Base-by-base conservation (phyloP, 108 stramenopile species). In the Seminavis robusta region DNA sequence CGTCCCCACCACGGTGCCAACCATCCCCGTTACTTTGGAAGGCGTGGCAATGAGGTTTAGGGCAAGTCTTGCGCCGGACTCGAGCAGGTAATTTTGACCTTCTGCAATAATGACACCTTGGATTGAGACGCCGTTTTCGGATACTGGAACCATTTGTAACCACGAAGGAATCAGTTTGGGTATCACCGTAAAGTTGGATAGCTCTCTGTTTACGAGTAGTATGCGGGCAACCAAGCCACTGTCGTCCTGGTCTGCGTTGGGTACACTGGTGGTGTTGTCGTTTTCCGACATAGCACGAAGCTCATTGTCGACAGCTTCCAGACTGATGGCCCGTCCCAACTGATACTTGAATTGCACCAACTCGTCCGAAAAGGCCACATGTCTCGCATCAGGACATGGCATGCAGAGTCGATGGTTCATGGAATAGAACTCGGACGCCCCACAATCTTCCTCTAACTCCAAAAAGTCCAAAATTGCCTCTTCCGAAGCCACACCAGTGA, bases 401-500 rank as follows among this genome's bases (percentile, higher is more conserved):
- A 40, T 39, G 33, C 32, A 56, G 4, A 54, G 38, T 0, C 21
- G 26, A 20, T 61, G 61, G 38, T n/a, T 40, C 15, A 21, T 11
- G 16, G 54, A 13, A 70, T 70, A 77, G 39, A 52, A 67, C 45
- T 34, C 27, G 3, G 30, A 28, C 13, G 44, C 32, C 5, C 8
- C 25, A 43, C 75, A 77, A 23, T 24, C 28, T 4, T 47, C 52
- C 46, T 43, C 49, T n/a, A 40, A 54, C 60, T 77, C 61, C 3
- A 65, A 25, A n/a, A 76, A 52, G 11, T 59, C 34, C 50, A 77
- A 30, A 7, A 38, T 41, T 17, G 36, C 43, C 10, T 27, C 24
- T 16, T 57, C 61, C 28, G 17, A 10, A 13, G 66, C 64, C 33
- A 72, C 62, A 47, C 72, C 72, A 29, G 52, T 24, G 5, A 67